Percentiles rank a stretch among this genome's conserved stretches.
These are phyloP conservation scores for Nannizzia gypsea DNA, from an alignment of 2,329 filamentous ascomycete species.

Conservation along the genomic window DNA sequence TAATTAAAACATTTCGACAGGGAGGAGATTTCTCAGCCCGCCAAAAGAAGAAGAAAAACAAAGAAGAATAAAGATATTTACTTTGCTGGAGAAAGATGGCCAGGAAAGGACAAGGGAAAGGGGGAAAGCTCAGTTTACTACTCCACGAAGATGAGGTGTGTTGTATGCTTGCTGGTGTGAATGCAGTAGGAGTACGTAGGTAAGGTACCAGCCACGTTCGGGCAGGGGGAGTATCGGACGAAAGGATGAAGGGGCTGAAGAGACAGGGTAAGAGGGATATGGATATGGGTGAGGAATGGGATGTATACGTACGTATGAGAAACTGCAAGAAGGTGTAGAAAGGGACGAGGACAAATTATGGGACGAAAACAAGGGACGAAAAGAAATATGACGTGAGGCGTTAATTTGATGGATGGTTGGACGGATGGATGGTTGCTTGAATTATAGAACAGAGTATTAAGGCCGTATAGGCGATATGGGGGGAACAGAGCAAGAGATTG, in stretches of 20 bases:
- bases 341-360: background rate
- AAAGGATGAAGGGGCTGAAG: background rate
- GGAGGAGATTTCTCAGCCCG: background rate
- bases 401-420: background rate
- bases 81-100: background rate
- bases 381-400: background rate
- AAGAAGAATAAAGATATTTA: background rate
- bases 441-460: background rate
- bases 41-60: background rate
- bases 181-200: background rate
- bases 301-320: background rate
- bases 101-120: background rate
- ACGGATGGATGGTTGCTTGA: no score
- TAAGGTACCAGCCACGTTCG: no score
- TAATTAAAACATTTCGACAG: background rate
- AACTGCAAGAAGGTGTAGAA: background rate
- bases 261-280: background rate
- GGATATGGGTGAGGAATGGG: background rate
- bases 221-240: background rate
- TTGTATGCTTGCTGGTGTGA: background rate
- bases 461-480: background rate
- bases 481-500: background rate
- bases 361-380: background rate
- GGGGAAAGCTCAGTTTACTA: background rate
- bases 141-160: background rate